Evolutionary conservation across 495 filamentous ascomycete species (phyloP).

Genomic region (Aspergillus panamensis): DNA sequence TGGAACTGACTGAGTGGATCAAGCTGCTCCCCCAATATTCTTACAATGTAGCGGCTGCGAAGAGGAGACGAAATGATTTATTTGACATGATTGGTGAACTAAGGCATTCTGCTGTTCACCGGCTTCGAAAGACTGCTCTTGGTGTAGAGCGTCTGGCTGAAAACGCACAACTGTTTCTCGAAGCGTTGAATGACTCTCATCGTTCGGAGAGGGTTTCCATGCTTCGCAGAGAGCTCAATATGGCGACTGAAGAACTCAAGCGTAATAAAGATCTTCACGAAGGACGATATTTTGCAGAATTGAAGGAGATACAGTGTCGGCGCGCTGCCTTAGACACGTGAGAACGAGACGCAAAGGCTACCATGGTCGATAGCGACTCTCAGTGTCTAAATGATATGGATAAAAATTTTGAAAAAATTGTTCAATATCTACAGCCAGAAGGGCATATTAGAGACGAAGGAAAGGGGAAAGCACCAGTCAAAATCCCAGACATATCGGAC

Average conservation of each 20-base stretch:
- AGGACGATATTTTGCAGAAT: slow-evolving; percentile 1
- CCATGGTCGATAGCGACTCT: not conserved
- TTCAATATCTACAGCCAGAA: not conserved
- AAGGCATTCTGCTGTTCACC: too few relatives aligned
- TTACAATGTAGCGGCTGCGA: too few relatives aligned
- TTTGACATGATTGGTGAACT: too few relatives aligned
- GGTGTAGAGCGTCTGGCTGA: slow-evolving; percentile 16
- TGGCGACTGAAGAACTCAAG: slow-evolving; percentile 13
- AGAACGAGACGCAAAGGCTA: slow-evolving; percentile 2
- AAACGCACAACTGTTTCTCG: slow-evolving; percentile 14
- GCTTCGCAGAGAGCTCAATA: slow-evolving; percentile 9
- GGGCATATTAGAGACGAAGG: not conserved
- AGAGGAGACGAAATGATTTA: too few relatives aligned
- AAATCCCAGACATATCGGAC: not conserved
- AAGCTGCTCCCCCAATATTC: too few relatives aligned
- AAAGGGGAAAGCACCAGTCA: not conserved
- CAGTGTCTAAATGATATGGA: slow-evolving; percentile 2
- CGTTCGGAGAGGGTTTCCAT: slow-evolving; percentile 12
- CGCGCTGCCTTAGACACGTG: slow-evolving; percentile 2
- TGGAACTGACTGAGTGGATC: too few relatives aligned
- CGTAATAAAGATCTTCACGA: slow-evolving; percentile 14
- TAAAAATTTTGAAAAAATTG: not conserved
- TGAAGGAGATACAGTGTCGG: slow-evolving; percentile 8
- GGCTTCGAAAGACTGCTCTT: too few relatives aligned
- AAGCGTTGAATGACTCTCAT: slow-evolving; percentile 2